These are phyloP conservation scores for Borealophlyctis nickersoniae DNA, from an alignment of 192 early-diverging fungal genomes.

Conservation along the genomic window DNA sequence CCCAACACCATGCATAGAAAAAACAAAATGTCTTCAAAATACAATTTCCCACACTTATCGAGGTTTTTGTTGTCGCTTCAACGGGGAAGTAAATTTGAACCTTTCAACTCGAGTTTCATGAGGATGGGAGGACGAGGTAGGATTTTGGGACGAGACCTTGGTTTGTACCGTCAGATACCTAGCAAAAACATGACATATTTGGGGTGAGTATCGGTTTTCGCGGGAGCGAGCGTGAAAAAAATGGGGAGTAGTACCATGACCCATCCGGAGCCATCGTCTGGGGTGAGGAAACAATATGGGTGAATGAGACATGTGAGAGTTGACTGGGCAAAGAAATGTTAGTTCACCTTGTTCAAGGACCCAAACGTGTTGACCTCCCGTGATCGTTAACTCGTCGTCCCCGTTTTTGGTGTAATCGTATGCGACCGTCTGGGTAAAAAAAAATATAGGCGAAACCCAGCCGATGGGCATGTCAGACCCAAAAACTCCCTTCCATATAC, in stretches of 20 bases:
- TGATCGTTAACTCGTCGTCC: slow-evolving; percentile 55
- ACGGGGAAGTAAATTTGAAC: too few species aligned
- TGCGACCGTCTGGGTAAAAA: slow-evolving; percentile 40
- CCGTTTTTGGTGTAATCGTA: slow-evolving; percentile 59
- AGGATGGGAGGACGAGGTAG: too few species aligned
- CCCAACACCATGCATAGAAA: too few species aligned
- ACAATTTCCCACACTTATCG: too few species aligned
- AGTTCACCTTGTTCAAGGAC: slow-evolving; percentile 46
- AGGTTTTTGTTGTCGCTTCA: too few species aligned
- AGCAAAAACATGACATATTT: slow-evolving; percentile 16
- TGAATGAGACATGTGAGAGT: not conserved
- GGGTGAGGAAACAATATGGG: not conserved
- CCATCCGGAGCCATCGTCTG: slow-evolving; percentile 60
- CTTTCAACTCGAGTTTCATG: too few species aligned
- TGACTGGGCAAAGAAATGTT: slow-evolving; percentile 7
- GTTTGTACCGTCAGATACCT: slow-evolving; percentile 2
- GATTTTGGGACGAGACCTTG: not conserved
- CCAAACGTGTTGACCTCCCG: slow-evolving; percentile 51
- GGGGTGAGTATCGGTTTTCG: slow-evolving; percentile 28
- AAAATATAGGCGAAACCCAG: too few species aligned
- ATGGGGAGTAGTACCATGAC: slow-evolving; percentile 36
- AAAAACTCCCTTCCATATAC: not conserved
- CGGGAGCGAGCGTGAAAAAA: slow-evolving; percentile 10
- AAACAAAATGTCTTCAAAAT: too few species aligned
- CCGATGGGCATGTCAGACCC: too few species aligned